phyloP scores from a whole-genome alignment of 2,329 filamentous ascomycete genomes.

The Fusarium globosum region DNA sequence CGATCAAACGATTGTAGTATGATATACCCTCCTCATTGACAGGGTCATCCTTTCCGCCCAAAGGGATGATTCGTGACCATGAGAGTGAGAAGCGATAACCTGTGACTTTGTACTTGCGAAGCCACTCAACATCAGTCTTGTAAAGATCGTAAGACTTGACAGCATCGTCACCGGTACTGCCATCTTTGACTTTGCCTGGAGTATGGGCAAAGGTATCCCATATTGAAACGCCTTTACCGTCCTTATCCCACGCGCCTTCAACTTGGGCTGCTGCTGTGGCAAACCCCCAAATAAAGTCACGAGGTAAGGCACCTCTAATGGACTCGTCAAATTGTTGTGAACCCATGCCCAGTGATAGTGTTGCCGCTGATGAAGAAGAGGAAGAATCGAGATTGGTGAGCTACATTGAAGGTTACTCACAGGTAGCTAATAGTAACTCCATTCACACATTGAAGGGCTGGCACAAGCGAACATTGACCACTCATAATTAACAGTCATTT shows the following conservation, averaged over 20 bases:
- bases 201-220: constrained; percentile 56
- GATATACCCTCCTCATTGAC: constrained; percentile 69
- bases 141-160: constrained; percentile 54
- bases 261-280: constrained; percentile 55
- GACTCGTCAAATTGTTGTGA: constrained; percentile 18
- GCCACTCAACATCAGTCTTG: constrained; percentile 62
- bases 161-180: constrained; percentile 54
- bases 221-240: constrained; percentile 55
- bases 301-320: constrained; percentile 14
- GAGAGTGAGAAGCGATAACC: constrained; percentile 73
- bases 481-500: too few species aligned
- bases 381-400: not conserved
- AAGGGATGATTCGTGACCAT: constrained; percentile 73
- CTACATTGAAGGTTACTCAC: too few species aligned
- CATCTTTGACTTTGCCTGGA: constrained; percentile 53
- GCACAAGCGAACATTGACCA: not conserved
- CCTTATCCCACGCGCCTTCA: constrained; percentile 56
- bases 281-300: constrained; percentile 50
- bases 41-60: constrained; percentile 71
- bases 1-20: constrained; percentile 69
- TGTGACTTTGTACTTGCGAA: constrained; percentile 68
- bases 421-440: too few species aligned
- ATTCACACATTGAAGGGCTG: not conserved
- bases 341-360: not conserved
- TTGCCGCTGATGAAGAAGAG: not conserved